These are phyloP conservation scores for Coemansia sp. DNA, from an alignment of 192 early-diverging fungal genomes.

Conservation along the genomic window DNA sequence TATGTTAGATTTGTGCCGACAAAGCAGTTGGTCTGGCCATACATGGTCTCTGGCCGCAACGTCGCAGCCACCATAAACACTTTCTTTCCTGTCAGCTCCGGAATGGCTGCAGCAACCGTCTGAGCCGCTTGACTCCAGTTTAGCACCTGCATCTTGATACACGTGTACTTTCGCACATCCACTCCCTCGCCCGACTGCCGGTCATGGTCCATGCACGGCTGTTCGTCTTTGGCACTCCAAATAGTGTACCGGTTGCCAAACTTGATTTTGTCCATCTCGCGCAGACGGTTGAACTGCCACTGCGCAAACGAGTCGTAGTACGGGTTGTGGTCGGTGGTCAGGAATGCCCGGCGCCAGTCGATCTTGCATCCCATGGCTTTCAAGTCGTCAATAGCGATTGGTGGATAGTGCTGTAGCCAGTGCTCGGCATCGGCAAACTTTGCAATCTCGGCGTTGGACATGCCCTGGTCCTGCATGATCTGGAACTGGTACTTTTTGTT, in stretches of 20 bases:
- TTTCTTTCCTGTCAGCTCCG: conserved; percentile 68
- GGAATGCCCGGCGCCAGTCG: conserved; percentile 96
- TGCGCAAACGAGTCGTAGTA: conserved; percentile 98
- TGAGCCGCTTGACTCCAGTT: conserved; percentile 60
- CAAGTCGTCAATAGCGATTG: conserved; percentile 75
- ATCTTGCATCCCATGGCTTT: conserved; percentile 77
- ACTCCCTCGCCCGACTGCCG: conserved; percentile 90
- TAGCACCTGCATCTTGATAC: conserved; percentile 86
- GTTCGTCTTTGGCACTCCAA: conserved; percentile 90
- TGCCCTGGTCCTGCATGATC: conserved; percentile 88
- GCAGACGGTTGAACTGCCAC: conserved; percentile 96
- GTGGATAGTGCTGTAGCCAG: conserved; percentile 96
- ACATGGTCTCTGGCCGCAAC: conserved; percentile 98
- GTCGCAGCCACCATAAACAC: conserved; percentile 94
- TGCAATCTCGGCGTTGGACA: conserved; percentile 85
- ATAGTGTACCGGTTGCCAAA: conserved; percentile 97
- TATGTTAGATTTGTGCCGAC: conserved; percentile 91
- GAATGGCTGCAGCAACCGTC: conserved; percentile 45
- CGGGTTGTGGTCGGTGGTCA: conserved; percentile 97
- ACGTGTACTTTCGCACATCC: conserved; percentile 93
- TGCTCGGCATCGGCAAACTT: conserved; percentile 86
- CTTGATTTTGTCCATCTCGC: conserved; percentile 77
- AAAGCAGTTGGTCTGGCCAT: conserved; percentile 98
- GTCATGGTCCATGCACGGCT: conserved; percentile 99
- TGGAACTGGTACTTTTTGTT: conserved; percentile 92